A percentile compares a stretch with the other conserved stretches of the same genome.
Conservation (phyloP, 1,284 basidiomycete genomes). For the Cystobasidium sp. region DNA sequence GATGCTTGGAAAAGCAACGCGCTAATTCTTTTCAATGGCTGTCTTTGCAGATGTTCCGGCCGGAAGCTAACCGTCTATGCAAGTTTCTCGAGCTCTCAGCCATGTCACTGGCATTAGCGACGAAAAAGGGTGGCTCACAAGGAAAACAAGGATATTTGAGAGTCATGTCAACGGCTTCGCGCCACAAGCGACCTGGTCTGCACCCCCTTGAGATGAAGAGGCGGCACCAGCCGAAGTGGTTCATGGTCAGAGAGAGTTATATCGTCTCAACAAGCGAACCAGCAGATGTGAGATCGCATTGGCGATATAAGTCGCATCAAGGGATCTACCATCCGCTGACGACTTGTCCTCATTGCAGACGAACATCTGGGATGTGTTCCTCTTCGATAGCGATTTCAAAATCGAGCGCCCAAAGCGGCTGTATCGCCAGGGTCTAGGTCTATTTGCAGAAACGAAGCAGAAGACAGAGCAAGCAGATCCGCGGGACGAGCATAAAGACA, state of each 20-base stretch:
- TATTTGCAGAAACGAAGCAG: constrained; percentile 58
- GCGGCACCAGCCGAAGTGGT: constrained; percentile 82
- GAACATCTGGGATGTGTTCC: constrained; percentile 87
- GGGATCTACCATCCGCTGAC: neutral
- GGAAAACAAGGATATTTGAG: constrained; percentile 87
- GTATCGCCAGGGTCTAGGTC: constrained; percentile 70
- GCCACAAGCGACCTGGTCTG: constrained; percentile 56
- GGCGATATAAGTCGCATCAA: neutral
- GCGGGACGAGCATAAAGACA: constrained; percentile 51
- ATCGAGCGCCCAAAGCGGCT: constrained; percentile 66
- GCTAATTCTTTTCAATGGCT: no score
- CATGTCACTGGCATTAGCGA: constrained; percentile 80
- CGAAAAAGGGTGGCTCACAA: constrained; percentile 74
- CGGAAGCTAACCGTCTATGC: constrained; percentile 86
- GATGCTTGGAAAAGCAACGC: no score
- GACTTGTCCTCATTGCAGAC: constrained; percentile 4
- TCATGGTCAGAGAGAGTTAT: constrained; percentile 90
- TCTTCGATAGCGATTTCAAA: constrained; percentile 86
- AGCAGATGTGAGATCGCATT: constrained; percentile 67
- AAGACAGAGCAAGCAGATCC: constrained; percentile 31
- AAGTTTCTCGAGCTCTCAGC: constrained; percentile 96
- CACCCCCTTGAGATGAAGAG: constrained; percentile 67
- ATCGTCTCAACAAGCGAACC: constrained; percentile 85
- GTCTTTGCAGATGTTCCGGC: constrained; percentile 99
- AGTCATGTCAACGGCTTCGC: constrained; percentile 59